phyloP scores from a whole-genome alignment of 352 stramenopile species.

The Blastocystis sp. region DNA sequence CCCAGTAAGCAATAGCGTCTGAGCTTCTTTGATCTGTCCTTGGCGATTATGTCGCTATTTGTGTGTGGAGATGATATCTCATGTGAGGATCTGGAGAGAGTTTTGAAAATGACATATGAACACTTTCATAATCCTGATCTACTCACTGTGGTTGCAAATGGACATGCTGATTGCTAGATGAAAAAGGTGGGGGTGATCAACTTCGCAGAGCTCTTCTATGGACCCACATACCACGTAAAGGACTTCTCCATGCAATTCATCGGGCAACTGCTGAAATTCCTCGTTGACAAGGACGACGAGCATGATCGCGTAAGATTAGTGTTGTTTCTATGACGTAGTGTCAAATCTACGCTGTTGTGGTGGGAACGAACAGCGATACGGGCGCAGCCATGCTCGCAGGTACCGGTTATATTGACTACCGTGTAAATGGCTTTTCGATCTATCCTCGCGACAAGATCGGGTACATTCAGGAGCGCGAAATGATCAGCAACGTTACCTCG shows the following conservation, averaged over 20 bases:
- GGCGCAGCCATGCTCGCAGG: slow-evolving; percentile 15
- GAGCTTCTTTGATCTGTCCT: slow-evolving; percentile 18
- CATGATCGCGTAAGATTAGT: background rate
- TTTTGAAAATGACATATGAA: slow-evolving; percentile 13
- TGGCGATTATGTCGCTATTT: slow-evolving; percentile 27
- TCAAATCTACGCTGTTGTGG: slow-evolving; percentile 14
- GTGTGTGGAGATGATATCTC: slow-evolving; percentile 1
- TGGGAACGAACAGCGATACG: slow-evolving; percentile 35
- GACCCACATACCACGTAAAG: slow-evolving; percentile 31
- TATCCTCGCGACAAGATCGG: slow-evolving; percentile 44
- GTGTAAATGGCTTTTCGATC: slow-evolving; percentile 31
- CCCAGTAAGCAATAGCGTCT: background rate
- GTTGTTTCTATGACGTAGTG: background rate
- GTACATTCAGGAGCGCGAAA: slow-evolving; percentile 49
- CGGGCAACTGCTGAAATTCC: slow-evolving; percentile 25
- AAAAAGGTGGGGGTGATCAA: background rate
- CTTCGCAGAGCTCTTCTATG: slow-evolving; percentile 24
- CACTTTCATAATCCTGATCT: slow-evolving; percentile 22
- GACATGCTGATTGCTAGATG: background rate
- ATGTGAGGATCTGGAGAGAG: background rate
- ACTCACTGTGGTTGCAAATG: background rate
- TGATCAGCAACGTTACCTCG: slow-evolving; percentile 26
- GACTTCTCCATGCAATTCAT: slow-evolving; percentile 54
- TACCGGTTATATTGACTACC: slow-evolving; percentile 19
- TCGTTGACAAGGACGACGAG: slow-evolving; percentile 13